These are phyloP conservation scores for Cephaloascus fragrans DNA, from an alignment of 805 yeast genomes.

Conservation along the genomic window DNA sequence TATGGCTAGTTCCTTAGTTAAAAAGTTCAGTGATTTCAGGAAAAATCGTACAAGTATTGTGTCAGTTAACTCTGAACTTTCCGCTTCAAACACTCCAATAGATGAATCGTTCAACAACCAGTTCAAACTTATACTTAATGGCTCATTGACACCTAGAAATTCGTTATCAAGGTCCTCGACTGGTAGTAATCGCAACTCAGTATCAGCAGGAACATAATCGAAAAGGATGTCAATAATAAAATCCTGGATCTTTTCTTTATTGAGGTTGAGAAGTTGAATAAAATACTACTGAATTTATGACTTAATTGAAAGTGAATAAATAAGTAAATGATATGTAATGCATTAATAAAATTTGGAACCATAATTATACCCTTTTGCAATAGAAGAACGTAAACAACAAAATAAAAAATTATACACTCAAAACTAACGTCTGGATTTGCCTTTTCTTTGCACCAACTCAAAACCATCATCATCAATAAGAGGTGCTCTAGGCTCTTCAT, in stretches of 20 bases:
- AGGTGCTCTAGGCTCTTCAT: constrained; percentile 39
- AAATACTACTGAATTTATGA: too few species aligned
- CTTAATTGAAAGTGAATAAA: constrained; percentile 2
- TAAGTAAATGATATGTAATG: not conserved
- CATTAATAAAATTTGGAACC: constrained; percentile 1
- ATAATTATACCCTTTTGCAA: not conserved
- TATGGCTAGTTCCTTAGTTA: constrained; percentile 36
- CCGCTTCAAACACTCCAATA: constrained; percentile 13
- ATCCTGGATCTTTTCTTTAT: too few species aligned
- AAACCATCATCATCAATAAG: constrained; percentile 92
- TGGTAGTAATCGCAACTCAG: not conserved
- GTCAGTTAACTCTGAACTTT: constrained; percentile 10
- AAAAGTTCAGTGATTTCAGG: constrained; percentile 36
- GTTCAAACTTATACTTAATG: not conserved
- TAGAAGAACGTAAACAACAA: too few species aligned
- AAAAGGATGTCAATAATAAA: too few species aligned
- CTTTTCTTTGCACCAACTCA: constrained; percentile 71
- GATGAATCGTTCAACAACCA: constrained; percentile 15
- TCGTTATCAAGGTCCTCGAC: constrained; percentile 9
- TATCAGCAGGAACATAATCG: not conserved
- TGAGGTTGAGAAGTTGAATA: too few species aligned
- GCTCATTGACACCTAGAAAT: constrained; percentile 19
- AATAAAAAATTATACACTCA: constrained; percentile 1
- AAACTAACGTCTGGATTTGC: constrained; percentile 26
- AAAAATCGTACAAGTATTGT: constrained; percentile 17